phyloP scores from a whole-genome alignment of 192 early-diverging fungal species.

The Gigaspora rosea region DNA sequence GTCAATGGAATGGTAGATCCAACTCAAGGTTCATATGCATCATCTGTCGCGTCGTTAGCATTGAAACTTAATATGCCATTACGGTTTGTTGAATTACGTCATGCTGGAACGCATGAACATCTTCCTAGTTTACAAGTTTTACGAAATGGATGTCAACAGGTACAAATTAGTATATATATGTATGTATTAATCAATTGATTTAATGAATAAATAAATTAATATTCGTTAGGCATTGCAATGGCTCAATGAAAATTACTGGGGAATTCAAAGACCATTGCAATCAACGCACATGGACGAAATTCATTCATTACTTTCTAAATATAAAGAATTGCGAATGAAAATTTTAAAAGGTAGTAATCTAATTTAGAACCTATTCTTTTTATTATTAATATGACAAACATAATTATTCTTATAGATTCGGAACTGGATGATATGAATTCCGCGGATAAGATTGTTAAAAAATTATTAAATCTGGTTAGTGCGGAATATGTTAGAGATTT shows the following conservation, averaged over 20 bases:
- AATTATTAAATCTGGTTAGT: constrained; percentile 44
- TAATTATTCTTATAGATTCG: background rate
- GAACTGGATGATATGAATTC: background rate
- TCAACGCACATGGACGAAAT: constrained; percentile 36
- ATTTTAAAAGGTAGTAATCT: constrained; percentile 25
- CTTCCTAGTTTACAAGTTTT: constrained; percentile 59
- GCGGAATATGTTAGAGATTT: constrained; percentile 46
- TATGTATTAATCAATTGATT: constrained; percentile 7
- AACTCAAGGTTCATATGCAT: constrained; percentile 36
- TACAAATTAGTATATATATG: constrained; percentile 22
- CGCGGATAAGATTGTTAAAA: constrained; percentile 37
- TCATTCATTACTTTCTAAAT: constrained; percentile 19
- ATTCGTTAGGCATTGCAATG: constrained; percentile 54
- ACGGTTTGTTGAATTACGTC: constrained; percentile 71
- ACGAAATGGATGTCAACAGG: constrained; percentile 48
- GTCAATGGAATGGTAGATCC: constrained; percentile 33
- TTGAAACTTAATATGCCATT: constrained; percentile 55
- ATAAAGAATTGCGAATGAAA: constrained; percentile 21
- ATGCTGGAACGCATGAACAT: constrained; percentile 65
- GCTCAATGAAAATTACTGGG: constrained; percentile 59
- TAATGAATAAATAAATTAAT: no score
- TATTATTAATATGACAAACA: background rate
- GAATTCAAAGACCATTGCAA: constrained; percentile 37
- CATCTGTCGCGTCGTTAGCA: constrained; percentile 55
- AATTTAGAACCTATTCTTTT: background rate